These are phyloP conservation scores for Acanthamoeba castellanii DNA, from an alignment of 208 protist species.

Conservation along the genomic window DNA sequence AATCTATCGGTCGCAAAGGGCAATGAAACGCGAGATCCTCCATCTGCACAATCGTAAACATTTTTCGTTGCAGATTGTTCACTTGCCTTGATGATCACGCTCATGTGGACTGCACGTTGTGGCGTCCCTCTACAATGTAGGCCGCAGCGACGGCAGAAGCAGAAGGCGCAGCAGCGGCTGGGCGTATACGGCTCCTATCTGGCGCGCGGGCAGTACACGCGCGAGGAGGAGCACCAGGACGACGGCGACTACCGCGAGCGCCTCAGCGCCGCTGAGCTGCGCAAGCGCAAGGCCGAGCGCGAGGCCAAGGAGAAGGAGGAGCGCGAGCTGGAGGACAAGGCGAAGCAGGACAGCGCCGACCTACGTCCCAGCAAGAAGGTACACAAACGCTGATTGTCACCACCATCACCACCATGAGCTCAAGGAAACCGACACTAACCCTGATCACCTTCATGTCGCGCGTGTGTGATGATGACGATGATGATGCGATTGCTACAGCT, in stretches of 20 bases:
- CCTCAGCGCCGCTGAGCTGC: conserved; percentile 1
- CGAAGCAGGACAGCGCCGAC: neutral
- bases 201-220: neutral
- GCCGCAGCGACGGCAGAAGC: conserved; percentile 27
- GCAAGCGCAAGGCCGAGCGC: conserved; percentile 5
- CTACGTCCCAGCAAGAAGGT: neutral
- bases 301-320: neutral
- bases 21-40: no score
- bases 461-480: neutral
- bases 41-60: no score
- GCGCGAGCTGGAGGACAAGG: neutral
- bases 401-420: neutral
- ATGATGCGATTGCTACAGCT: neutral
- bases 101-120: neutral
- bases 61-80: neutral
- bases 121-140: neutral
- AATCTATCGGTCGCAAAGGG: no score
- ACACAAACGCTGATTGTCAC: neutral
- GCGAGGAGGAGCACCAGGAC: neutral
- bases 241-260: neutral
- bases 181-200: neutral
- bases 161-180: neutral
- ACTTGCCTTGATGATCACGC: neutral
- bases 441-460: neutral
- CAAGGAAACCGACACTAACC: neutral